Conservation (phyloP, 306 rosid species). For the Rubus idaeus region DNA sequence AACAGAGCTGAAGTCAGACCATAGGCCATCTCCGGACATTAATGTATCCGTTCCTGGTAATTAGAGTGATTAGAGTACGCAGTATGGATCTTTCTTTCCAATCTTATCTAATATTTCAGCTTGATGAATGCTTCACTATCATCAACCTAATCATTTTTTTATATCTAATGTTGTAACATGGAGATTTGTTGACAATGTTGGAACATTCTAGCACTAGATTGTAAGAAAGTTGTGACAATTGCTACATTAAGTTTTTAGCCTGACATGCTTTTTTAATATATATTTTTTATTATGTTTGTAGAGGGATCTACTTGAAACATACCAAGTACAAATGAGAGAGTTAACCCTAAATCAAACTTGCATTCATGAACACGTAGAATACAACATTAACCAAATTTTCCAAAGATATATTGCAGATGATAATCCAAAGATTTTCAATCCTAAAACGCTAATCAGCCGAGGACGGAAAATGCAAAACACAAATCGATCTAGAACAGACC, state of each 20-base stretch:
- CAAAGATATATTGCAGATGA: background rate
- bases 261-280: background rate
- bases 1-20: conserved; percentile 43
- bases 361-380: background rate
- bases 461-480: background rate
- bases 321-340: too few relatives aligned
- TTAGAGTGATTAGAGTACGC: conserved; percentile 28
- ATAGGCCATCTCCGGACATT: conserved; percentile 72
- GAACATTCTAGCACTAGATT: background rate
- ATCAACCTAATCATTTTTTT: conserved; percentile 14
- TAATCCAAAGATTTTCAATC: background rate
- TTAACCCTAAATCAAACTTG: background rate
- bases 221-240: conserved; percentile 1
- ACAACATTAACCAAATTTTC: background rate
- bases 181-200: background rate
- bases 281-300: background rate
- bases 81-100: background rate
- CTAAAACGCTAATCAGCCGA: too few relatives aligned
- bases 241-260: background rate
- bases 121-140: background rate
- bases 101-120: background rate
- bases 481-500: background rate
- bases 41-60: conserved; percentile 52
- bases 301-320: background rate
- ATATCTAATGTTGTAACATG: background rate